These are phyloP conservation scores for Fusarium sp. DNA, from an alignment of 2,329 filamentous ascomycete genomes.

Conservation along the genomic window DNA sequence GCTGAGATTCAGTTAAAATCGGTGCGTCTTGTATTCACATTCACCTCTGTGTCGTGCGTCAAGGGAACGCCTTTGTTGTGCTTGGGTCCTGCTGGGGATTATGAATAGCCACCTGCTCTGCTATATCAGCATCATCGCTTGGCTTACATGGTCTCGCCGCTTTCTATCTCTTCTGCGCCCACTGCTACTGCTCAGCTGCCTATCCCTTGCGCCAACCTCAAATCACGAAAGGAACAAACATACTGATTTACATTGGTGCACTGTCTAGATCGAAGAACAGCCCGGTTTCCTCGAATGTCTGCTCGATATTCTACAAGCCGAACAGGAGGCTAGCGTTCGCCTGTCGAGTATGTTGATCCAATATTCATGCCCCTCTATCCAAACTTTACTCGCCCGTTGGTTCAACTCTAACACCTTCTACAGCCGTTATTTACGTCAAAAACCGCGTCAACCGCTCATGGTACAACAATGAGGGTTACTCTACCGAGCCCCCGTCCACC, in stretches of 20 bases:
- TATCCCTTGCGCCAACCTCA: slow-evolving; percentile 29
- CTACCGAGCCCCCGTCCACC: slow-evolving; percentile 66
- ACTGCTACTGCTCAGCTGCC: slow-evolving; percentile 25
- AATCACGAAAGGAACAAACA: slow-evolving; percentile 6
- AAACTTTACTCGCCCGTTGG: slow-evolving; percentile 40
- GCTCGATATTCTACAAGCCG: slow-evolving; percentile 87
- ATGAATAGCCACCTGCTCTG: background rate
- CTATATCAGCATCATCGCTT: background rate
- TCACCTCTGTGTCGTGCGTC: slow-evolving; percentile 16
- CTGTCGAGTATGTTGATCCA: slow-evolving; percentile 78
- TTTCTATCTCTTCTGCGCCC: slow-evolving; percentile 21
- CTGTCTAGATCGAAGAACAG: slow-evolving; percentile 83
- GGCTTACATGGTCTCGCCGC: slow-evolving; percentile 1
- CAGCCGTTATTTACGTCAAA: slow-evolving; percentile 97
- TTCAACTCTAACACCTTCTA: slow-evolving; percentile 26
- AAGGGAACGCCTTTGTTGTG: slow-evolving; percentile 18
- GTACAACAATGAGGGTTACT: slow-evolving; percentile 80
- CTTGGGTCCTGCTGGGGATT: background rate
- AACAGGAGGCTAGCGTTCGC: slow-evolving; percentile 86
- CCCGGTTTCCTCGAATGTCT: slow-evolving; percentile 91
- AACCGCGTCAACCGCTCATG: slow-evolving; percentile 96
- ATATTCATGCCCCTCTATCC: slow-evolving; percentile 7
- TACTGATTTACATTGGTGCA: slow-evolving; percentile 38
- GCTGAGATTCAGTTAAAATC: slow-evolving; percentile 86
- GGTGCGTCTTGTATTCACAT: slow-evolving; percentile 62